A percentile compares a stretch with the other conserved stretches of the same genome.
These are phyloP conservation scores for Wickerhamomyces queroliae DNA, from an alignment of 805 yeast genomes.

Conservation along the genomic window DNA sequence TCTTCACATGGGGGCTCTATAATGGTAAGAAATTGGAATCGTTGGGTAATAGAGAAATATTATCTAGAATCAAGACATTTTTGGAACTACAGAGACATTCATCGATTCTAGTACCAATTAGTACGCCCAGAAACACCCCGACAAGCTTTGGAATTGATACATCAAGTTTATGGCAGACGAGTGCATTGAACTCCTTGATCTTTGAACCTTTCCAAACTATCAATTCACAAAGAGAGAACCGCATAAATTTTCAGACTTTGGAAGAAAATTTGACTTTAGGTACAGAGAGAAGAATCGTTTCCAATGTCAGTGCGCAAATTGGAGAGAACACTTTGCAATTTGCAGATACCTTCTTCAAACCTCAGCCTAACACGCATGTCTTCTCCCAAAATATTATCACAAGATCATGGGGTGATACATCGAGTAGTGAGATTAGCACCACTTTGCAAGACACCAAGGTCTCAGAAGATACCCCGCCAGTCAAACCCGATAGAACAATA, in stretches of 20 bases:
- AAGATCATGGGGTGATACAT: too few species aligned
- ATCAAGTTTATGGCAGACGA: slow-evolving; percentile 36
- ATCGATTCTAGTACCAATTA: slow-evolving; percentile 53
- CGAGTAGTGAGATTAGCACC: too few species aligned
- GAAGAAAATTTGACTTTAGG: slow-evolving; percentile 36
- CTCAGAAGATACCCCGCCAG: too few species aligned
- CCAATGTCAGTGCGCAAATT: slow-evolving; percentile 24
- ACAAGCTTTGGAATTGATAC: slow-evolving; percentile 10
- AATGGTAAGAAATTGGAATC: slow-evolving; percentile 18
- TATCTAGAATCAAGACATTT: slow-evolving; percentile 40
- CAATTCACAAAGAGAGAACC: slow-evolving; percentile 29
- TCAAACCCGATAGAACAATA: too few species aligned
- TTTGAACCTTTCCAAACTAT: slow-evolving; percentile 41
- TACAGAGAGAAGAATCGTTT: slow-evolving; percentile 41
- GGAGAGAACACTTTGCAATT: slow-evolving; percentile 5
- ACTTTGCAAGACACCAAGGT: too few species aligned
- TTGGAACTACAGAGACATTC: slow-evolving; percentile 41
- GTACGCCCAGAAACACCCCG: slow-evolving; percentile 18
- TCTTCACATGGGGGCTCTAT: slow-evolving; percentile 43
- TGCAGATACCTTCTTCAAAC: slow-evolving; percentile 4
- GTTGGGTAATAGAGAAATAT: slow-evolving; percentile 6
- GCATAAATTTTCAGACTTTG: slow-evolving; percentile 37
- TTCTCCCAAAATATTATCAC: slow-evolving; percentile 24
- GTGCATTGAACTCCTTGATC: slow-evolving; percentile 30
- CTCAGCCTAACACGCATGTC: too few species aligned